Conservation (phyloP, 2,329 filamentous ascomycete genomes). For the Cercospora sesami region DNA sequence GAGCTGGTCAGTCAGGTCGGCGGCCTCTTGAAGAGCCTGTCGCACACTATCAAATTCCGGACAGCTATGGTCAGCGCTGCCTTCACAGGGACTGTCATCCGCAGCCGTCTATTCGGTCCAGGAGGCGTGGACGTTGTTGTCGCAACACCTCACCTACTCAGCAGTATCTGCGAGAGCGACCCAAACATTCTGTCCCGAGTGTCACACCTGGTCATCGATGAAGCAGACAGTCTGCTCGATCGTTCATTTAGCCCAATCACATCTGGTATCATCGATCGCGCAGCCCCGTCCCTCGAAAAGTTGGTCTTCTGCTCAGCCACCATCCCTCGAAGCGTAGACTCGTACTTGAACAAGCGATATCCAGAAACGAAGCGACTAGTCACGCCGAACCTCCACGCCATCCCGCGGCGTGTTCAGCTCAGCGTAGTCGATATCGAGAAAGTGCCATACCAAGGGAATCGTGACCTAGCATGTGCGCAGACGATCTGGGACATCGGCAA, state of each 20-base stretch:
- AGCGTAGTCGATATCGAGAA: conserved; percentile 89
- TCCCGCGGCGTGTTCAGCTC: conserved; percentile 89
- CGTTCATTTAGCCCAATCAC: conserved; percentile 86
- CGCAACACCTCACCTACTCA: conserved; percentile 83
- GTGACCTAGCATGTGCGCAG: conserved; percentile 88
- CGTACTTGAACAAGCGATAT: conserved; percentile 76
- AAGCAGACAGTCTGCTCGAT: conserved; percentile 94
- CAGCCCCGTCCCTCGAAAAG: conserved; percentile 77
- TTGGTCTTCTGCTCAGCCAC: conserved; percentile 93
- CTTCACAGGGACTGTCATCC: conserved; percentile 74
- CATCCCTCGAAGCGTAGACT: conserved; percentile 86
- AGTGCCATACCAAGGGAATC: conserved; percentile 92
- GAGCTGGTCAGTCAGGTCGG: conserved; percentile 90
- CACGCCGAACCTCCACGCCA: conserved; percentile 93
- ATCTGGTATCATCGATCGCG: conserved; percentile 76
- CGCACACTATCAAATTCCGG: conserved; percentile 84
- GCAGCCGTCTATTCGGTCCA: conserved; percentile 77
- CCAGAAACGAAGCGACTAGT: conserved; percentile 82
- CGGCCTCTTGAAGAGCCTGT: conserved; percentile 74
- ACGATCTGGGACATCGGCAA: conserved; percentile 92
- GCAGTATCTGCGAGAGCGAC: conserved; percentile 83
- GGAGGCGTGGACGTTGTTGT: conserved; percentile 82
- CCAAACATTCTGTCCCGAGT: conserved; percentile 93
- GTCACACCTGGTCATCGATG: conserved; percentile 83
- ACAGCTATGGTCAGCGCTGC: conserved; percentile 78